phyloP scores from a whole-genome alignment of 345 rosid genomes.

The Adansonia digitata region DNA sequence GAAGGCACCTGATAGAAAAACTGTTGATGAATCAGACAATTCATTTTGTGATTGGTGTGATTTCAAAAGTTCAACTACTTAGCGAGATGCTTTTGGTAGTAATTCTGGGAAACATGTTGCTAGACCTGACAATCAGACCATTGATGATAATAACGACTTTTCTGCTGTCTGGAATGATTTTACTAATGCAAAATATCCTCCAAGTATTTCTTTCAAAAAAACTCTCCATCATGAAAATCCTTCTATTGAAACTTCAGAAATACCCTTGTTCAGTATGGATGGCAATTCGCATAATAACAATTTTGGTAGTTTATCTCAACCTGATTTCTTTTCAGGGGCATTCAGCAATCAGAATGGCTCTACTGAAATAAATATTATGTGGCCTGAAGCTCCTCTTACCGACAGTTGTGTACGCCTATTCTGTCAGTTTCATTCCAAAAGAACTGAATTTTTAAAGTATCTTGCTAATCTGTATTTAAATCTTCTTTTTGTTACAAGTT shows the following conservation, averaged over 20 bases:
- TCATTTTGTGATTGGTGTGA: slow-evolving; percentile 62
- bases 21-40: slow-evolving; percentile 38
- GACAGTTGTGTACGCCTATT: slow-evolving; percentile 35
- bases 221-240: slow-evolving; percentile 16
- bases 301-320: slow-evolving; percentile 29
- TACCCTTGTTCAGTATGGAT: slow-evolving; percentile 28
- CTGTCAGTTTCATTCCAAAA: not conserved
- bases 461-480: not conserved
- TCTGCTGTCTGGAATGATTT: slow-evolving; percentile 66
- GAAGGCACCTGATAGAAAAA: slow-evolving; percentile 27
- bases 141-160: slow-evolving; percentile 41
- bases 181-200: slow-evolving; percentile 29
- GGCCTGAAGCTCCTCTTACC: slow-evolving; percentile 31
- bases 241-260: slow-evolving; percentile 30
- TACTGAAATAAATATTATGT: not conserved
- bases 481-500: not conserved
- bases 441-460: slow-evolving; percentile 1
- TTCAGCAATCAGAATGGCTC: slow-evolving; percentile 28
- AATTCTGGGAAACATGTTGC: slow-evolving; percentile 13
- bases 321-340: slow-evolving; percentile 37
- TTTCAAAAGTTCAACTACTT: slow-evolving; percentile 51
- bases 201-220: slow-evolving; percentile 16
- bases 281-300: slow-evolving; percentile 26
- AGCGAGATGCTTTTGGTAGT: slow-evolving; percentile 25
- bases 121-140: slow-evolving; percentile 18